These are phyloP conservation scores for Fusarium decemcellulare DNA, from an alignment of 2,329 filamentous ascomycete species.

Conservation along the genomic window DNA sequence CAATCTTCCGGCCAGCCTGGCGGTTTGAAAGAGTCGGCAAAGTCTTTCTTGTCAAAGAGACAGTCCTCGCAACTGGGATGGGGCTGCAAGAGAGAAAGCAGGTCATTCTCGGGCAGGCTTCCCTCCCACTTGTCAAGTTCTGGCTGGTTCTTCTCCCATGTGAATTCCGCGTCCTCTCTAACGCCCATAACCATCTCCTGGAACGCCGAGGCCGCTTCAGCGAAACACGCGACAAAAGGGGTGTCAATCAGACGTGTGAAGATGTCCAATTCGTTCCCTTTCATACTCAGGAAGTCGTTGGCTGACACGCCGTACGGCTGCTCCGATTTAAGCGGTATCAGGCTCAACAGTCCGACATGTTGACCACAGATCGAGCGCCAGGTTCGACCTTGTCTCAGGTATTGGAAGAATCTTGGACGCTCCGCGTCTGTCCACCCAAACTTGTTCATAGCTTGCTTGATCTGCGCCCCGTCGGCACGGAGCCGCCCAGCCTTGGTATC, in stretches of 20 bases:
- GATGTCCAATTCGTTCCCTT: not conserved
- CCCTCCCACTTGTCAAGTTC: not conserved
- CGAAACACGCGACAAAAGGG: not conserved
- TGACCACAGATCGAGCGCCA: constrained; percentile 1
- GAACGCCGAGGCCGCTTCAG: not conserved
- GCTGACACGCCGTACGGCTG: constrained; percentile 1
- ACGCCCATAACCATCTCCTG: not conserved
- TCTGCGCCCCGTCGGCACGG: not conserved
- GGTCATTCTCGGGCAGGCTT: not conserved
- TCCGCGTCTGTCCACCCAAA: not conserved
- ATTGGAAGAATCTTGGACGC: constrained; percentile 1
- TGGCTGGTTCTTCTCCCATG: not conserved
- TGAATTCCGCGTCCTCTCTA: not conserved
- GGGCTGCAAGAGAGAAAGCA: not conserved
- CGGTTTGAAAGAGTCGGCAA: not conserved
- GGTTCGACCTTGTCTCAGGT: not conserved
- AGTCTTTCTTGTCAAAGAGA: not conserved
- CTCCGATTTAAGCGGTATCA: not conserved
- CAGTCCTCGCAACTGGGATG: not conserved
- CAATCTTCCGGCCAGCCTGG: constrained; percentile 1
- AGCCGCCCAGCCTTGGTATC: not conserved
- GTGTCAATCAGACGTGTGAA: not conserved
- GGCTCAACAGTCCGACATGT: not conserved
- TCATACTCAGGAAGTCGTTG: not conserved
- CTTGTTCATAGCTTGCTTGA: constrained; percentile 6